A percentile compares a stretch with the other conserved stretches of the same genome.
These are phyloP conservation scores for Maudiozyma pseudohumilis DNA, from an alignment of 805 yeast species.

Conservation along the genomic window DNA sequence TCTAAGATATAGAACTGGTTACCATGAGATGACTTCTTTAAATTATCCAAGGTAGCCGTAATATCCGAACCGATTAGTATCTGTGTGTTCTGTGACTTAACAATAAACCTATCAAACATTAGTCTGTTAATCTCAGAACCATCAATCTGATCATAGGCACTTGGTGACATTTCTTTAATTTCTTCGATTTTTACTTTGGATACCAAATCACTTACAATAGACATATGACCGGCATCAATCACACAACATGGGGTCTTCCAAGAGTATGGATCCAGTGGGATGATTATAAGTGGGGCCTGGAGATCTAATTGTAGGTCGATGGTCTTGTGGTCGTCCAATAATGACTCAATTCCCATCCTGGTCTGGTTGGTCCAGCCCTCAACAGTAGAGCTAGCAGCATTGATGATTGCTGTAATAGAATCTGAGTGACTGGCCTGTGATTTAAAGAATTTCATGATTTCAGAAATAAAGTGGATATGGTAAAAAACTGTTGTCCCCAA, in stretches of 20 bases:
- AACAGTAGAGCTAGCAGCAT: slow-evolving; percentile 90
- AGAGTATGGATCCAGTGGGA: slow-evolving; percentile 72
- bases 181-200: slow-evolving; percentile 58
- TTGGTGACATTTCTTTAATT: slow-evolving; percentile 50
- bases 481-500: slow-evolving; percentile 85
- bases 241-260: slow-evolving; percentile 84
- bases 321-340: slow-evolving; percentile 90
- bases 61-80: slow-evolving; percentile 77
- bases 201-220: slow-evolving; percentile 70
- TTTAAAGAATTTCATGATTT: slow-evolving; percentile 62
- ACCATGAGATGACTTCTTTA: slow-evolving; percentile 37
- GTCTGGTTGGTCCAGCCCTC: slow-evolving; percentile 88
- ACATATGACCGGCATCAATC: slow-evolving; percentile 92
- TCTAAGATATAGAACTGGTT: slow-evolving; percentile 55
- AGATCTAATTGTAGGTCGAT: slow-evolving; percentile 75
- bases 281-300: slow-evolving; percentile 83
- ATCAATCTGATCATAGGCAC: slow-evolving; percentile 58
- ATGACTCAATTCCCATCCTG: slow-evolving; percentile 83
- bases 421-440: slow-evolving; percentile 83
- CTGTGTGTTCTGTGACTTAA: slow-evolving; percentile 77
- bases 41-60: slow-evolving; percentile 63
- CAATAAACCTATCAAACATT: slow-evolving; percentile 82
- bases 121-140: slow-evolving; percentile 47
- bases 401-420: slow-evolving; percentile 81
- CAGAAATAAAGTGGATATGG: slow-evolving; percentile 75